Base-by-base conservation (phyloP, 352 stramenopile species). In the Nothophytophthora sp. region DNA sequence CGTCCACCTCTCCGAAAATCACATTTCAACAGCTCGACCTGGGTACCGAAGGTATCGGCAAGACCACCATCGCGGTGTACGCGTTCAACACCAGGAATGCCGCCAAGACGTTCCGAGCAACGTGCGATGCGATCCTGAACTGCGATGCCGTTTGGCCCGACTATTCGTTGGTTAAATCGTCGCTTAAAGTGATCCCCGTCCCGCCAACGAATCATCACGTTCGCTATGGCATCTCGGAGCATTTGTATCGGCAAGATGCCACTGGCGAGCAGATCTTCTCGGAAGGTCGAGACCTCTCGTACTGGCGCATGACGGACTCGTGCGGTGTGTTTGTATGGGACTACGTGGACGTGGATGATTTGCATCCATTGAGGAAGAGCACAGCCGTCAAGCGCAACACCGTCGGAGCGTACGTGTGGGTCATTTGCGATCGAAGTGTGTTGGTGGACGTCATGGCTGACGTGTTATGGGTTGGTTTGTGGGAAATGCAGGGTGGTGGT, bases 241-340 rank as follows among this genome's bases (percentile, higher is more conserved):
- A 61, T 9, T 39, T 28, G 1, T 67, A 67, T 32, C 19, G 50
- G 34, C 56, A 62, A 22, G 52, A 60, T 22, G 23, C 16, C 33
- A 59, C 36, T 0, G 56, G 67, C 16, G 44, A 32, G 1, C 38
- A 70, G 47, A 20, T 67, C 15, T 57, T 34, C 2, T 52, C 64
- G 2, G 48, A 80, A 46, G 39, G 51, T 2, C 46, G 57, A 8
- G 55, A 57, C 22, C 35, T 67, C 4, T 67, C 58, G n/a, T 70
- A 64, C 38, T 74, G 70, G 20, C 50, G 53, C 3, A 59, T 74
- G 35, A 32, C 46, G 10, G 53, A 50, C 7, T 62, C 60, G 6
- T 62, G 59, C 24, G 65, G 54, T 24, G 58, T 79, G 18, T 35
- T 79, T 27, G 53, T 74, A 3, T 80, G 70, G 65, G 66, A 76